Evolutionary conservation across 2,329 filamentous ascomycete species (phyloP), one percentile per base, ranked within the genome.

Genomic region (Ophiostoma ulmi): DNA sequence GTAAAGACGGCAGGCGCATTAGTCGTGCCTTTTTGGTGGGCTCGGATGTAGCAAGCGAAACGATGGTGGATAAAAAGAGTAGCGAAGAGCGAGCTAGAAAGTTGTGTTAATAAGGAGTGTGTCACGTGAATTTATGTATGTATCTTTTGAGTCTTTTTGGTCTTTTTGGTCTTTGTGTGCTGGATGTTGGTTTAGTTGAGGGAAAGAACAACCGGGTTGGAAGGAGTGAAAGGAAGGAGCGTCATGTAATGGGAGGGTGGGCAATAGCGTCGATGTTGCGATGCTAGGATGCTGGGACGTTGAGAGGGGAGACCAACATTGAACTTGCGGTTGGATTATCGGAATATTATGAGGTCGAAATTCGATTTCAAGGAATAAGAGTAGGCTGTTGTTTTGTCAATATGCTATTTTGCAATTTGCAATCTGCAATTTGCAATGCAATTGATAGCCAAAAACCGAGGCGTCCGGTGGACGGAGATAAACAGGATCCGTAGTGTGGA

Each of bases 401-500:
- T 58, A 22, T 31, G 52, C 52, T 31, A 11, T 58, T 58, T n/a
- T 26, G 52, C n/a, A 22, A 26, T 26, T 17, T 6, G 17, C 14
- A 48, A n/a, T 48, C 17, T 20, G 17, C 41, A 48, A 48, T 48
- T 48, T 58, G 52, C 52, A 26, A 58, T 58, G 22, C 22, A 26
- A 26, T 58, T 26, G 52, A 58, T 8, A 58, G 52, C 52, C 39
- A 44, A 20, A 58, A 11, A 26, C 63, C 69, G 69, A 63, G 44
- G 69, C 5, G 36, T 61, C 66, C 58, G 41, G 55, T 66, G 22
- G 66, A 55, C 70, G 70, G 70, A 71, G 70, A 69, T 69, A 71
- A 71, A 71, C 58, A 31, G 66, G 31, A 44, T 65, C 70, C 70
- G 67, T 39, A 67, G 22, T 26, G 20, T 55, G 31, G 70, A 41